phyloP scores from a whole-genome alignment of 768 basidiomycete species.

The Lactarius akahatsu region DNA sequence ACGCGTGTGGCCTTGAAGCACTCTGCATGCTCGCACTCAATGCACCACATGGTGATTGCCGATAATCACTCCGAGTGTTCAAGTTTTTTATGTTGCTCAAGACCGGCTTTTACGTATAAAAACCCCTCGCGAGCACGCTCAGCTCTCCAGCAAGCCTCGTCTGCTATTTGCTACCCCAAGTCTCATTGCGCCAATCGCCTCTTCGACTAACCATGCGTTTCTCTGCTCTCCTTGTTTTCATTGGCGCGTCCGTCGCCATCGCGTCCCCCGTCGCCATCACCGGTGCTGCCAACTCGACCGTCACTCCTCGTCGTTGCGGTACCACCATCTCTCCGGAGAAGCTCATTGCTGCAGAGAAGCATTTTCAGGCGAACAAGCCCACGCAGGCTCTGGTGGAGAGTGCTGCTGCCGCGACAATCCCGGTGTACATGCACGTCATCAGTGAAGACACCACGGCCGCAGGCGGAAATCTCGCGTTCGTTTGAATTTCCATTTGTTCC shows the following conservation, averaged over 20 bases:
- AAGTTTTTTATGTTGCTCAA: no score
- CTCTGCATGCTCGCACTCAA: neutral
- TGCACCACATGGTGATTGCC: neutral
- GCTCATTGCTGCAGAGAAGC: constrained; percentile 40
- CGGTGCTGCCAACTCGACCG: constrained; percentile 26
- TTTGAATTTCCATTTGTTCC: neutral
- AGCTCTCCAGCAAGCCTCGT: constrained; percentile 8
- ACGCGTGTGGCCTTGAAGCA: constrained; percentile 1
- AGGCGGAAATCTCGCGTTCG: constrained; percentile 47
- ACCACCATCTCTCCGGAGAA: constrained; percentile 38
- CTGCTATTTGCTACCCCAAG: neutral
- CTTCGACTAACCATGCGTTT: constrained; percentile 13
- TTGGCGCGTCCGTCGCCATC: constrained; percentile 34
- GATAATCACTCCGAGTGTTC: neutral
- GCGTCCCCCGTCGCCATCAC: constrained; percentile 32
- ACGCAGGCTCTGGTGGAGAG: constrained; percentile 15
- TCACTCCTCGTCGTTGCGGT: neutral
- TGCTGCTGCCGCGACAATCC: constrained; percentile 32
- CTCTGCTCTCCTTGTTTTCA: constrained; percentile 34
- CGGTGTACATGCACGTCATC: constrained; percentile 49
- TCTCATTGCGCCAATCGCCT: neutral
- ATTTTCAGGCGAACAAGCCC: constrained; percentile 43
- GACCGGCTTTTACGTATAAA: neutral
- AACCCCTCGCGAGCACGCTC: neutral
- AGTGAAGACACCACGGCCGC: constrained; percentile 39